A percentile compares a stretch with the other conserved stretches of the same genome.
Conservation (phyloP, 2,329 filamentous ascomycete genomes). For the Scedosporium apiospermum region DNA sequence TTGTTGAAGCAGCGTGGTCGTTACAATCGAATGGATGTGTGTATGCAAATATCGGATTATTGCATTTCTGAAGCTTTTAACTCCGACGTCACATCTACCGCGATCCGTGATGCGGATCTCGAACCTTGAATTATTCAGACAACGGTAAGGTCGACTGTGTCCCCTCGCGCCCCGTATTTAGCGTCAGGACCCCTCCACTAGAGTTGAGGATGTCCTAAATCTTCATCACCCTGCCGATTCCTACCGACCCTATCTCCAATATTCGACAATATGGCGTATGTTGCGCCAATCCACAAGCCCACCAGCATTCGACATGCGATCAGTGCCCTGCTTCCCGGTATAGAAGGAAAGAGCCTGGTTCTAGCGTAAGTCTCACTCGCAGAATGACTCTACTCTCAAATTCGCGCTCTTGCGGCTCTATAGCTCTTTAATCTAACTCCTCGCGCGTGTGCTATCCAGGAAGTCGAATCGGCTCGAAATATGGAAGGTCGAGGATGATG, state of each 20-base stretch:
- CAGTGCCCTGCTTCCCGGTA: slow-evolving; percentile 60
- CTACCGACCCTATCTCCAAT: background rate
- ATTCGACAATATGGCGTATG: slow-evolving; percentile 65
- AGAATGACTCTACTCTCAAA: background rate
- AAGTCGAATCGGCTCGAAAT: slow-evolving; percentile 82
- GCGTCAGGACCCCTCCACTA: background rate
- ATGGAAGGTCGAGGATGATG: slow-evolving; percentile 59
- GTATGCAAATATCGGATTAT: background rate
- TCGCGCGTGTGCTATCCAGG: slow-evolving; percentile 30
- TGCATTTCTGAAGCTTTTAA: background rate
- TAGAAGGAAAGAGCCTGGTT: slow-evolving; percentile 67
- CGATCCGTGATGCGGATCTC: background rate
- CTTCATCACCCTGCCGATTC: background rate
- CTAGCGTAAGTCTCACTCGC: slow-evolving; percentile 59
- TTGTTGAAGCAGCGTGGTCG: background rate
- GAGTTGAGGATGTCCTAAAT: background rate
- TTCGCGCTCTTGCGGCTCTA: background rate
- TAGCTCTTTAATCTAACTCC: background rate
- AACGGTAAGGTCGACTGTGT: background rate
- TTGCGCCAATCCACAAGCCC: slow-evolving; percentile 85
- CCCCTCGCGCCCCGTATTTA: background rate
- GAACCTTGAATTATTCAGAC: background rate
- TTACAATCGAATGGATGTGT: no score
- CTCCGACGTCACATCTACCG: background rate
- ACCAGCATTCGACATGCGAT: slow-evolving; percentile 88